Evolutionary conservation across 2,329 filamentous ascomycete species (phyloP), one percentile per base, ranked within the genome.

Genomic region (Aureobasidium leucospermi): DNA sequence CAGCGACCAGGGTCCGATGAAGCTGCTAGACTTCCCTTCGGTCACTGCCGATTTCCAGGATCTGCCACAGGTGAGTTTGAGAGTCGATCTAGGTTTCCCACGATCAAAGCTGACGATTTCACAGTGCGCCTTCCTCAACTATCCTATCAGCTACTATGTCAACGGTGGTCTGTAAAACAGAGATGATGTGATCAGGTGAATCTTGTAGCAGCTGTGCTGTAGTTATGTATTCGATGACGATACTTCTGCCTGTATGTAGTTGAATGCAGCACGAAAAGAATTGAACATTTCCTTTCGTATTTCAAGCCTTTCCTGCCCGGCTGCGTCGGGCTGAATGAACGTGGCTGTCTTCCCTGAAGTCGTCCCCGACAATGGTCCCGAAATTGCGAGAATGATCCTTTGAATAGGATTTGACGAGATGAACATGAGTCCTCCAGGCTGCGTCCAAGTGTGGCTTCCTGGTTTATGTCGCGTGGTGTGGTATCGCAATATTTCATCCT

Each of bases 1-100:
- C 64, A 73, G 60, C 63, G 70, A 62, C 67, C 70, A 63, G 46
- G 74, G 65, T 9, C 72, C 65, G 28, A 69, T 79, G 58, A 76
- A 76, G 60, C 65, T 78, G 52, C 68, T 81, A 62, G 75, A 78
- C 62, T 76, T 78, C 61, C 71, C 81, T 61, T 76, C 78, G 67
- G 64, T 69, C 63, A 68, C 67, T 47, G 70, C 67, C 0, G 64
- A 67, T 0, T 84, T 82, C 62, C 70, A 74, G 31, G 81, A 84
- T 69, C 65, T 76, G 61, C 66, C 75, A 65, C 79, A 84, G 51
- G 51, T 55, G 51, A 55, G 38, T 43, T 42, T 7, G 5, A 2
- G 8, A 38, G 2, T 2, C 16, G 3, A 32, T 39, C 13, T 6
- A 3, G 29, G 6, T 3, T 11, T 32, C 11, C 6, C 1, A 11